Evolutionary conservation across 768 basidiomycete species (phyloP).

Genomic region (Leucosporidium yakuticum): DNA sequence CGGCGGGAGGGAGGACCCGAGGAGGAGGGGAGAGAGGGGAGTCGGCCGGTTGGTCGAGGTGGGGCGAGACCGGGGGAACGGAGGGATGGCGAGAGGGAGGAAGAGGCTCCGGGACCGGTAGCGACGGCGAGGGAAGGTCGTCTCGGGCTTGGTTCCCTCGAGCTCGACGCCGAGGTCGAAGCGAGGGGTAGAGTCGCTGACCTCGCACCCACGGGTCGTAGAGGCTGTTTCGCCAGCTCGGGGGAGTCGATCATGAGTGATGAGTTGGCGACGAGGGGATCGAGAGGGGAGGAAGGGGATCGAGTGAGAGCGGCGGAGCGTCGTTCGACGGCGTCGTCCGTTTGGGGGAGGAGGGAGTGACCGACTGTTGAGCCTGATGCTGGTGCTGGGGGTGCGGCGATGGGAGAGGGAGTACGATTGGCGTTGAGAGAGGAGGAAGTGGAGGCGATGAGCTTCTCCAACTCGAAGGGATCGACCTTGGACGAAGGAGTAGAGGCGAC

Average conservation of each 20-base stretch:
- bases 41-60: neutral
- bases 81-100: neutral
- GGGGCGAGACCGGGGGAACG: neutral
- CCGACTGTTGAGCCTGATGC: neutral
- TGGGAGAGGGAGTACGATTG: no score
- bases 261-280: constrained; percentile 33
- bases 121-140: neutral
- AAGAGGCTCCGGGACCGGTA: no score
- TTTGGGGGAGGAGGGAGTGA: constrained; percentile 36
- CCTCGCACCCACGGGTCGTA: neutral
- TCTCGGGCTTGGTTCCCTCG: neutral
- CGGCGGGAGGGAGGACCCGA: neutral
- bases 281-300: constrained; percentile 30
- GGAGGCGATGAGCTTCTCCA: constrained; percentile 7
- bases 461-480: constrained; percentile 23
- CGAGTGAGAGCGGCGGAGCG: constrained; percentile 8
- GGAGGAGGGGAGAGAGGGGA: neutral
- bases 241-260: constrained; percentile 28
- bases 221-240: neutral
- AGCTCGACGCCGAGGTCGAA: neutral
- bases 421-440: neutral
- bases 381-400: no score
- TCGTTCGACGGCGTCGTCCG: constrained; percentile 34
- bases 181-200: neutral
- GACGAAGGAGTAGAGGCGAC: neutral